These are phyloP conservation scores for Takakia lepidozioides DNA, from an alignment of 225 moss, liverwort and hornwort genomes.

Conservation along the genomic window DNA sequence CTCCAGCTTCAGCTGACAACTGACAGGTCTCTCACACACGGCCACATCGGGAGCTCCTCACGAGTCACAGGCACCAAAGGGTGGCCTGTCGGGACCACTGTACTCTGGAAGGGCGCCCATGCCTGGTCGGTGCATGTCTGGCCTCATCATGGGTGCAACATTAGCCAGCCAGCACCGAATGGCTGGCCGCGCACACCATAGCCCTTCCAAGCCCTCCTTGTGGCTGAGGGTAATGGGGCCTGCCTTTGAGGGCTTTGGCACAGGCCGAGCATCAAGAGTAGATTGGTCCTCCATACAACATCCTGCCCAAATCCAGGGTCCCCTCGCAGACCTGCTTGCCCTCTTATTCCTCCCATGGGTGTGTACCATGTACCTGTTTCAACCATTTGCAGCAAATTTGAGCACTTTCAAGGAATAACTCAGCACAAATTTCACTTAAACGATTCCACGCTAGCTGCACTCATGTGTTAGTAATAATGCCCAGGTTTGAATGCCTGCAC, in stretches of 20 bases:
- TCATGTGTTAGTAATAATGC: too few species aligned
- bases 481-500: too few species aligned
- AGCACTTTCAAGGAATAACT: too few species aligned
- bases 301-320: slow-evolving; percentile 58
- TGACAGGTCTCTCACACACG: slow-evolving; percentile 58
- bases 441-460: too few species aligned
- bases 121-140: slow-evolving; percentile 60
- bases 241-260: slow-evolving; percentile 75
- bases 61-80: slow-evolving; percentile 54
- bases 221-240: slow-evolving; percentile 69
- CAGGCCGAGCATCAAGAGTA: slow-evolving; percentile 48
- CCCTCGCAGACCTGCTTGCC: slow-evolving; percentile 45
- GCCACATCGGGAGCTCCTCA: slow-evolving; percentile 64
- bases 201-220: slow-evolving; percentile 76
- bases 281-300: slow-evolving; percentile 76
- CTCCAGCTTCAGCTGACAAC: slow-evolving; percentile 59
- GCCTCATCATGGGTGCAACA: slow-evolving; percentile 29
- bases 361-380: slow-evolving; percentile 30
- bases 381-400: too few species aligned
- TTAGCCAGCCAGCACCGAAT: slow-evolving; percentile 52
- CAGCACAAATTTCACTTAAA: too few species aligned
- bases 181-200: slow-evolving; percentile 47
- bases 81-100: slow-evolving; percentile 44
- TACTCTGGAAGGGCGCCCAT: slow-evolving; percentile 40
- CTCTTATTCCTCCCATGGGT: slow-evolving; percentile 51